A percentile compares a stretch with the other conserved stretches of the same genome.
Evolutionary conservation across 441 rosid species (phyloP).

Genomic region (Dalechampia spathulata): DNA sequence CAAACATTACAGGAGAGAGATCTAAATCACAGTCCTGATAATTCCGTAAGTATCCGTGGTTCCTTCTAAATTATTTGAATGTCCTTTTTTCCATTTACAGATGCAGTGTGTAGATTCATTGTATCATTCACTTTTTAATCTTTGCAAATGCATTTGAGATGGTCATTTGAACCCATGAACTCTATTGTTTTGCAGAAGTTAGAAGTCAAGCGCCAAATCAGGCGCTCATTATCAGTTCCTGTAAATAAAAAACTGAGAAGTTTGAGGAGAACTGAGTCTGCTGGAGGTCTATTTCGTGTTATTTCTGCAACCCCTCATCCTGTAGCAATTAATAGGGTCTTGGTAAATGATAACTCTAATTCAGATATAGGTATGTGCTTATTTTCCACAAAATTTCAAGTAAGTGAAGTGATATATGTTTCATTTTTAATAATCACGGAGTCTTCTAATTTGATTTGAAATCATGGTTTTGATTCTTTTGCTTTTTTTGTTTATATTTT

Average conservation of each 20-base stretch:
- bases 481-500: no score
- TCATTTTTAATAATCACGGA: no score
- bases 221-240: constrained; percentile 50
- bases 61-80: neutral
- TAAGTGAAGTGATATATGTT: neutral
- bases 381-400: neutral
- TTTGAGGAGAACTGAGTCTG: constrained; percentile 36
- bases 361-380: constrained; percentile 22
- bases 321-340: constrained; percentile 15
- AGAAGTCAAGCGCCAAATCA: constrained; percentile 31
- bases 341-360: constrained; percentile 16
- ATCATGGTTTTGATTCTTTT: no score
- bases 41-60: constrained; percentile 20
- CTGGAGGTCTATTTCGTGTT: constrained; percentile 39
- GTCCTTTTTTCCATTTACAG: neutral
- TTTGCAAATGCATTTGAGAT: constrained; percentile 35
- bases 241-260: constrained; percentile 33
- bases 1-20: constrained; percentile 50
- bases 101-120: neutral
- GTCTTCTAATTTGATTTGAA: no score
- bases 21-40: constrained; percentile 23
- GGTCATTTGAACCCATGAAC: neutral
- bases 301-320: constrained; percentile 32
- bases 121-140: neutral
- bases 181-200: constrained; percentile 23